Percentiles rank a stretch among this genome's conserved stretches.
phyloP scores from a whole-genome alignment of 83 land plant species.

The Picea abies region DNA sequence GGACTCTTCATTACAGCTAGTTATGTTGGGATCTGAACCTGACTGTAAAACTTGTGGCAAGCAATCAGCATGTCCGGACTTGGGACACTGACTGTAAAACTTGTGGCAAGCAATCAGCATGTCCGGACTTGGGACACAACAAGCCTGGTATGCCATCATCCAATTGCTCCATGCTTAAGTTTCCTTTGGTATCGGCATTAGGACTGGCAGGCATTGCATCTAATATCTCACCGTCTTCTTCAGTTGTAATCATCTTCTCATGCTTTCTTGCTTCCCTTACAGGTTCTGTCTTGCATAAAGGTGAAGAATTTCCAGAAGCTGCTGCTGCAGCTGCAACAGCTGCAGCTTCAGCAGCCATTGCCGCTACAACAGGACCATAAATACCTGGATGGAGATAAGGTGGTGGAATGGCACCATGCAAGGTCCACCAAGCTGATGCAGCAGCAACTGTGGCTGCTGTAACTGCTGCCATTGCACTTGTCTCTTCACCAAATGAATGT shows the following conservation, averaged over 20 bases:
- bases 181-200: neutral
- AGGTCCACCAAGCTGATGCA: conserved; percentile 86
- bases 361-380: conserved; percentile 29
- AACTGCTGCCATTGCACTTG: conserved; percentile 46
- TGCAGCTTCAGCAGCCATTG: conserved; percentile 22
- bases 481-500: conserved; percentile 24
- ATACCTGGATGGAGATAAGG: conserved; percentile 47
- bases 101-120: too few relatives aligned
- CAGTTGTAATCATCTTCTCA: neutral
- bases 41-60: neutral
- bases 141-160: neutral
- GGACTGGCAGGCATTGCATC: neutral
- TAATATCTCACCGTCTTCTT: neutral
- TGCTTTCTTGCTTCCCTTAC: conserved; percentile 11
- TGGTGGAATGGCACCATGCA: conserved; percentile 65
- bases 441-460: conserved; percentile 80
- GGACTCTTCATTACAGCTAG: conserved; percentile 17
- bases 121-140: neutral
- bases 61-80: too few relatives aligned
- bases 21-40: conserved; percentile 2
- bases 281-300: conserved; percentile 5
- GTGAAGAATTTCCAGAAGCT: conserved; percentile 15
- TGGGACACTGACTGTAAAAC: too few relatives aligned
- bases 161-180: neutral
- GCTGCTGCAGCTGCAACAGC: conserved; percentile 15